These are phyloP conservation scores for Magnolia kwangsiensis DNA, from an alignment of 164 flowering plant genomes.

Conservation along the genomic window DNA sequence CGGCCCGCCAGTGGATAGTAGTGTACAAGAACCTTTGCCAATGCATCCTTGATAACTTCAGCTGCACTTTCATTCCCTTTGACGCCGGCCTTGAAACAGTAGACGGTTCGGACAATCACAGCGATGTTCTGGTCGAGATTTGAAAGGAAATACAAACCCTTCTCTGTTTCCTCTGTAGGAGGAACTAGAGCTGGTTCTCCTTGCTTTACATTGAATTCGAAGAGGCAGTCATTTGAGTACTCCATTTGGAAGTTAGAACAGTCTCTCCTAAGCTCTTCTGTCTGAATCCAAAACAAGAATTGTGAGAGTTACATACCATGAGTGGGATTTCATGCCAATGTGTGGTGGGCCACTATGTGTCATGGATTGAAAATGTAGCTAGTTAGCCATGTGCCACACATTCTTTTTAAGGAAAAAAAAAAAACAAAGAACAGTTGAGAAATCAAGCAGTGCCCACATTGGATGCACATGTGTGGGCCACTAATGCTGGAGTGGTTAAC, in stretches of 20 bases:
- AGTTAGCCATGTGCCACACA: too few relatives aligned
- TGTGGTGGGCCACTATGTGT: too few relatives aligned
- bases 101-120: slow-evolving; percentile 49
- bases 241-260: slow-evolving; percentile 14
- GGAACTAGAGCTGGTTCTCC: slow-evolving; percentile 41
- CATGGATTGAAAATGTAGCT: too few relatives aligned
- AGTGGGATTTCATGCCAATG: too few relatives aligned
- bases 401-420: too few relatives aligned
- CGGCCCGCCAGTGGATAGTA: slow-evolving; percentile 78
- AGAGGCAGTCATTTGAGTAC: slow-evolving; percentile 11
- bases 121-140: slow-evolving; percentile 72
- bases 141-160: slow-evolving; percentile 51
- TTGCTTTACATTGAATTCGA: slow-evolving; percentile 27
- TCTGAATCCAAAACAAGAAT: slow-evolving; percentile 9
- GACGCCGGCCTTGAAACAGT: slow-evolving; percentile 48
- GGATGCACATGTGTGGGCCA: too few relatives aligned
- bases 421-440: too few relatives aligned
- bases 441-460: too few relatives aligned
- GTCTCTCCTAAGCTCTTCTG: slow-evolving; percentile 10
- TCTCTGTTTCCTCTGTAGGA: slow-evolving; percentile 49
- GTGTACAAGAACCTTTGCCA: slow-evolving; percentile 70
- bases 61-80: slow-evolving; percentile 51
- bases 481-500: too few relatives aligned
- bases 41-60: slow-evolving; percentile 52
- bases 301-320: too few relatives aligned